Evolutionary conservation across 495 filamentous ascomycete genomes (phyloP).

Genomic region (Trichoderma reesei): DNA sequence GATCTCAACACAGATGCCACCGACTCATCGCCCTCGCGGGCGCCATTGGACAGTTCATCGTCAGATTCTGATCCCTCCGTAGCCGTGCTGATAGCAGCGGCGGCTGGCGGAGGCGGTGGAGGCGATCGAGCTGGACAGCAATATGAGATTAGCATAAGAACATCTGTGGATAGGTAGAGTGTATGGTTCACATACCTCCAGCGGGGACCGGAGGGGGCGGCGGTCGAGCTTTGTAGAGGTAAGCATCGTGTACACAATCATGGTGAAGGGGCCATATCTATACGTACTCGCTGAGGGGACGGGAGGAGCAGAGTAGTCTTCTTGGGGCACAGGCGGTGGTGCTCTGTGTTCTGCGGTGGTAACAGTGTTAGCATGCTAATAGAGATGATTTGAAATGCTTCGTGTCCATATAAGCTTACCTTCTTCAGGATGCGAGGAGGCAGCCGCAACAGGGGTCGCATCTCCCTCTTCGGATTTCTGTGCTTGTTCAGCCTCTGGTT

Average conservation of each 20-base stretch:
- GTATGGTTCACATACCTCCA: constrained; percentile 44
- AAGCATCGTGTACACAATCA: constrained; percentile 8
- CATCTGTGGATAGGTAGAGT: not conserved
- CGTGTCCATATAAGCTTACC: constrained; percentile 25
- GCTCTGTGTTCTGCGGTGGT: constrained; percentile 29
- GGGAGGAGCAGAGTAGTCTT: not conserved
- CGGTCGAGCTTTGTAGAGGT: constrained; percentile 47
- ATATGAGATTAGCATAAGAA: constrained; percentile 16
- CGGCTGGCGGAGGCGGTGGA: constrained; percentile 39
- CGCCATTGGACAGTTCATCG: constrained; percentile 75
- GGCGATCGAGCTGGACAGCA: constrained; percentile 43
- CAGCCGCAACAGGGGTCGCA: constrained; percentile 12
- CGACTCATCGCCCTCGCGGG: constrained; percentile 29
- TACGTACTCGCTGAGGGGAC: not conserved
- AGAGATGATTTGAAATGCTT: constrained; percentile 10
- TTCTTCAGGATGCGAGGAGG: constrained; percentile 10
- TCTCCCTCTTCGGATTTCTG: constrained; percentile 28
- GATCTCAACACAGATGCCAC: constrained; percentile 25
- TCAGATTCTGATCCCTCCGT: constrained; percentile 83
- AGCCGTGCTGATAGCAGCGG: constrained; percentile 45
- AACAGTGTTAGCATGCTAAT: constrained; percentile 23
- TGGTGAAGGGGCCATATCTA: constrained; percentile 36
- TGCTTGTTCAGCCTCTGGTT: constrained; percentile 24
- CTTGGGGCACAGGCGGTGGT: not conserved
- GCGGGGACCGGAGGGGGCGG: constrained; percentile 59